A percentile compares a stretch with the other conserved stretches of the same genome.
phyloP scores from a whole-genome alignment of 179 eudicot species.

The Carnegiea gigantea region DNA sequence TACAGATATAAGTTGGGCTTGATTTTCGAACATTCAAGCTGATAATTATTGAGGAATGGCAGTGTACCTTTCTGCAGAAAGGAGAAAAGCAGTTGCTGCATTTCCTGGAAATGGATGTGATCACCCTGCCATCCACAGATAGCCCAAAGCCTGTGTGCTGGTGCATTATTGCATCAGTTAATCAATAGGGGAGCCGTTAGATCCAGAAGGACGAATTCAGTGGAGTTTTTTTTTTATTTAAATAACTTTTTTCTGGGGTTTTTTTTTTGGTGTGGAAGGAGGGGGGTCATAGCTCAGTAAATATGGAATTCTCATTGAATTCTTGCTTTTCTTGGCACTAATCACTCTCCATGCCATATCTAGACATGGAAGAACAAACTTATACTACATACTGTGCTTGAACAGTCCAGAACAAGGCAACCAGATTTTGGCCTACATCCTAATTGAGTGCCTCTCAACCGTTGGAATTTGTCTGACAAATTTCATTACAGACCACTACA shows the following conservation, averaged over 20 bases:
- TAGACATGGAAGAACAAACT: too few species aligned
- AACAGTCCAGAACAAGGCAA: too few species aligned
- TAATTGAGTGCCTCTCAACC: too few species aligned
- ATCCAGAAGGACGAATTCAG: background rate
- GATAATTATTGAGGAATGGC: background rate
- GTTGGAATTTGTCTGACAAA: too few species aligned
- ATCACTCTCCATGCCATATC: too few species aligned
- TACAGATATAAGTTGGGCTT: background rate
- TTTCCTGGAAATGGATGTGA: conserved; percentile 56
- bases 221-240: too few species aligned
- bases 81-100: conserved; percentile 71
- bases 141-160: conserved; percentile 52
- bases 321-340: too few species aligned
- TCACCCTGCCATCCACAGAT: conserved; percentile 67
- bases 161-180: background rate
- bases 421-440: too few species aligned
- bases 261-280: too few species aligned
- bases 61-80: conserved; percentile 53
- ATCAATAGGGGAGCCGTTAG: background rate
- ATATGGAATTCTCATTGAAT: background rate
- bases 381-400: too few species aligned
- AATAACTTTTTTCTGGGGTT: background rate
- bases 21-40: background rate
- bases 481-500: too few species aligned
- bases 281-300: background rate